Evolutionary conservation across 495 filamentous ascomycete species (phyloP).

Genomic region (Glarea lozoyensis): DNA sequence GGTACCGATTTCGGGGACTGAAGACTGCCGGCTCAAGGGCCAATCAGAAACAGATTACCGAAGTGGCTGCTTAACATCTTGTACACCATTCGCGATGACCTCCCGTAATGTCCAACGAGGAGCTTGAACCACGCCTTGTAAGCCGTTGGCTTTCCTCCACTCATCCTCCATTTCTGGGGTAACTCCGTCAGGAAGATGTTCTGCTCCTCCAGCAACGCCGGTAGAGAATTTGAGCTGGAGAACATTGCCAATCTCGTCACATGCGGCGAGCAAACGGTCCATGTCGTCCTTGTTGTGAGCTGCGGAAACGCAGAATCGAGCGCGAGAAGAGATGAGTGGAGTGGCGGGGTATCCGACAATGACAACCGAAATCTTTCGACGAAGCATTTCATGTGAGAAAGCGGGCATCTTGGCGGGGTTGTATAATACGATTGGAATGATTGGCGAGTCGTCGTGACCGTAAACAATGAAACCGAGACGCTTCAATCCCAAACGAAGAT

Average conservation of each 20-base stretch:
- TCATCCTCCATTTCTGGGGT: constrained; percentile 63
- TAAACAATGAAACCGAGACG: constrained; percentile 94
- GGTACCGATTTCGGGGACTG: constrained; percentile 6
- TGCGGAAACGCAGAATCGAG: constrained; percentile 90
- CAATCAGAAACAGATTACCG: constrained; percentile 31
- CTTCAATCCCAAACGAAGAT: constrained; percentile 93
- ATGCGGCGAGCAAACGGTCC: constrained; percentile 81
- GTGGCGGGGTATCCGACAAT: constrained; percentile 97
- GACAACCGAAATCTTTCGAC: constrained; percentile 95
- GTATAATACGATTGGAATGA: constrained; percentile 89
- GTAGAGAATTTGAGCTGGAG: constrained; percentile 94
- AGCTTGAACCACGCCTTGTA: constrained; percentile 43
- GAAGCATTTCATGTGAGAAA: constrained; percentile 96
- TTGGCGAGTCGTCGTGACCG: constrained; percentile 95
- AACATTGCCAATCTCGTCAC: constrained; percentile 85
- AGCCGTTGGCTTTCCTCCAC: constrained; percentile 49
- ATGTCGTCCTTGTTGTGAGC: constrained; percentile 98
- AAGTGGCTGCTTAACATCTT: constrained; percentile 67
- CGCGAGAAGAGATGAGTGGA: constrained; percentile 88
- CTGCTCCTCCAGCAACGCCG: constrained; percentile 79
- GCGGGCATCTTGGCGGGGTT: constrained; percentile 96
- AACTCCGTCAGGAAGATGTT: constrained; percentile 60
- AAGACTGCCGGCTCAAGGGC: constrained; percentile 8
- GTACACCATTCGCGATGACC: constrained; percentile 66
- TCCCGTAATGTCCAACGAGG: constrained; percentile 80